phyloP scores from a whole-genome alignment of 225 moss, liverwort and hornwort species.

The Bryum argenteum region DNA sequence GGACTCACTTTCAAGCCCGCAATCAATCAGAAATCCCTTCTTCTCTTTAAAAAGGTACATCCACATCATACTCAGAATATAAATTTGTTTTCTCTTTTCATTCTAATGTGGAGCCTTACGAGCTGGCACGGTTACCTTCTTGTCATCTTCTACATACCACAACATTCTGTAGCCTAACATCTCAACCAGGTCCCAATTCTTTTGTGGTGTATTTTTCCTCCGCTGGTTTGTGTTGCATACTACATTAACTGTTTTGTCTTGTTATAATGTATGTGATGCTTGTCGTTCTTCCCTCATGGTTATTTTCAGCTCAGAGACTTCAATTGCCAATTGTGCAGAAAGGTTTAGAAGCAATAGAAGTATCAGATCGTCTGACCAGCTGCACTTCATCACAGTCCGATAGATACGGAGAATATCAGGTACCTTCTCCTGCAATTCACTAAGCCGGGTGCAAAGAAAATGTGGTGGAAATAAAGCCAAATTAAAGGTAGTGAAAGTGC shows the following conservation, averaged over 20 bases:
- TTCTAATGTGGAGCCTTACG: constrained; percentile 18
- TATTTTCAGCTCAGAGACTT: background rate
- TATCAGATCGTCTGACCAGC: constrained; percentile 68
- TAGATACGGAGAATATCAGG: constrained; percentile 36
- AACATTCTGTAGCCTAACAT: constrained; percentile 2
- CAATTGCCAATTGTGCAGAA: constrained; percentile 47
- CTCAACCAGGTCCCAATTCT: background rate
- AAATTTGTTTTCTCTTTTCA: background rate
- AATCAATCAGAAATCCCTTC: constrained; percentile 77
- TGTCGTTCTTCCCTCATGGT: background rate
- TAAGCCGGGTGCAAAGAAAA: constrained; percentile 4
- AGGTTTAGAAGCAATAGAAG: constrained; percentile 68
- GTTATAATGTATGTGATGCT: constrained; percentile 1
- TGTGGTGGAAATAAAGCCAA: background rate
- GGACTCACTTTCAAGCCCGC: constrained; percentile 84
- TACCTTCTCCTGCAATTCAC: constrained; percentile 17
- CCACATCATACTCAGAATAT: background rate
- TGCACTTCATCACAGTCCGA: constrained; percentile 50
- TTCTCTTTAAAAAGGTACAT: constrained; percentile 76
- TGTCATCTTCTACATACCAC: background rate
- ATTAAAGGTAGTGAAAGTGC: background rate
- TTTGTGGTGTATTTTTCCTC: background rate
- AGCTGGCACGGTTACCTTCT: background rate
- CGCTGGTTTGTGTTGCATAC: background rate
- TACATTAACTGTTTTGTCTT: background rate